Conservation (phyloP, 352 stramenopile species). For the Stramenopiles sp. region DNA sequence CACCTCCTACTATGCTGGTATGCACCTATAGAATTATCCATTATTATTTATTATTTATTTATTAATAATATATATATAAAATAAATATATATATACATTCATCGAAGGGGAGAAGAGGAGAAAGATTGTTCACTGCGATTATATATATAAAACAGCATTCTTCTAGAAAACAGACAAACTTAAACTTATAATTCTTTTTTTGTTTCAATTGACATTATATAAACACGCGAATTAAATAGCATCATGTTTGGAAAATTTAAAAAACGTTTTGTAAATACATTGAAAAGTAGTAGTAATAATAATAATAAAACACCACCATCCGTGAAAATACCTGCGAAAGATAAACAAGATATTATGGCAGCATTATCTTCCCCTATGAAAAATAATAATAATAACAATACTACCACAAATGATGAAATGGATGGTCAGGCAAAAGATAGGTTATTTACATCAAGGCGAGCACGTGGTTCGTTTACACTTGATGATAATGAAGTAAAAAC, state of each 20-base stretch:
- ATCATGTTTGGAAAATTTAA: not conserved
- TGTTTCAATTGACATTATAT: too few species aligned
- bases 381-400: not conserved
- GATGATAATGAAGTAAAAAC: slow-evolving; percentile 1
- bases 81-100: too few species aligned
- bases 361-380: not conserved
- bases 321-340: not conserved
- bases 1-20: too few species aligned
- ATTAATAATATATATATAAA: too few species aligned
- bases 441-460: not conserved
- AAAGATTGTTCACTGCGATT: too few species aligned
- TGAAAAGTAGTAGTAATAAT: not conserved
- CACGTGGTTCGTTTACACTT: not conserved
- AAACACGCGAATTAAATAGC: too few species aligned
- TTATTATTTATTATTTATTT: too few species aligned
- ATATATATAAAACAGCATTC: too few species aligned
- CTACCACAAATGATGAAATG: not conserved
- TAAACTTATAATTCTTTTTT: too few species aligned
- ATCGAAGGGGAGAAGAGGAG: too few species aligned
- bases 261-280: not conserved
- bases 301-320: not conserved
- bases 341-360: not conserved
- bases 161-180: too few species aligned
- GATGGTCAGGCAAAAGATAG: not conserved
- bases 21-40: too few species aligned